A percentile compares a stretch with the other conserved stretches of the same genome.
phyloP scores from a whole-genome alignment of 345 rosid species.

The Eutrema heterophyllum region DNA sequence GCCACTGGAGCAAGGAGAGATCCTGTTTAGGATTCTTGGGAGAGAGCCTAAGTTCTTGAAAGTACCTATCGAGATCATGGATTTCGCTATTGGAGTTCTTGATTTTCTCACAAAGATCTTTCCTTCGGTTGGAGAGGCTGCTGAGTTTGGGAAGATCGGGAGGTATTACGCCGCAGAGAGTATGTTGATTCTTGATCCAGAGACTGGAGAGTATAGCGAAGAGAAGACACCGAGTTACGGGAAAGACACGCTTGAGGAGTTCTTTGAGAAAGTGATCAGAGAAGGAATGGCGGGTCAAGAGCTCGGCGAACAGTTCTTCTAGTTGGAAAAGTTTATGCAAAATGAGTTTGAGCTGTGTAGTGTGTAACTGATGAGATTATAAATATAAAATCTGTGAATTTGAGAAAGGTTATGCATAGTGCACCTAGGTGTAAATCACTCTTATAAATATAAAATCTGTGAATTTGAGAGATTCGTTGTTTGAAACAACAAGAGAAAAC shows the following conservation, averaged over 20 bases:
- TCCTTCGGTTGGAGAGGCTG: slow-evolving; percentile 81
- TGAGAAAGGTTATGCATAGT: background rate
- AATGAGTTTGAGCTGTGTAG: background rate
- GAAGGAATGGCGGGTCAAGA: slow-evolving; percentile 98
- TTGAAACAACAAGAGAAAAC: background rate
- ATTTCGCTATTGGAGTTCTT: slow-evolving; percentile 65
- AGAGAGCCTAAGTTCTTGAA: slow-evolving; percentile 83
- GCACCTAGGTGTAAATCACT: too few relatives aligned
- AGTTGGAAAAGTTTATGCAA: background rate
- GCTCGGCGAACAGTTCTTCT: slow-evolving; percentile 83
- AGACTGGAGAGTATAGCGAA: slow-evolving; percentile 75
- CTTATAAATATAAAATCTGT: background rate
- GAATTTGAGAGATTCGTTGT: slow-evolving; percentile 13
- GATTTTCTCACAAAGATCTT: slow-evolving; percentile 67
- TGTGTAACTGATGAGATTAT: background rate
- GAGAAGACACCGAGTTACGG: slow-evolving; percentile 94
- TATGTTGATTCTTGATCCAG: slow-evolving; percentile 80
- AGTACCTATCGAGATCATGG: slow-evolving; percentile 93
- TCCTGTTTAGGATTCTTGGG: slow-evolving; percentile 63
- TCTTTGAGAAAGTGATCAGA: slow-evolving; percentile 64
- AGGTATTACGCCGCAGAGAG: slow-evolving; percentile 96
- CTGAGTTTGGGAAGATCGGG: slow-evolving; percentile 94
- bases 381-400: background rate
- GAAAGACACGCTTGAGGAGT: slow-evolving; percentile 76
- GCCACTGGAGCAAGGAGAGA: slow-evolving; percentile 87